Conservation (phyloP, 306 rosid species). For the Cercis canadensis region DNA sequence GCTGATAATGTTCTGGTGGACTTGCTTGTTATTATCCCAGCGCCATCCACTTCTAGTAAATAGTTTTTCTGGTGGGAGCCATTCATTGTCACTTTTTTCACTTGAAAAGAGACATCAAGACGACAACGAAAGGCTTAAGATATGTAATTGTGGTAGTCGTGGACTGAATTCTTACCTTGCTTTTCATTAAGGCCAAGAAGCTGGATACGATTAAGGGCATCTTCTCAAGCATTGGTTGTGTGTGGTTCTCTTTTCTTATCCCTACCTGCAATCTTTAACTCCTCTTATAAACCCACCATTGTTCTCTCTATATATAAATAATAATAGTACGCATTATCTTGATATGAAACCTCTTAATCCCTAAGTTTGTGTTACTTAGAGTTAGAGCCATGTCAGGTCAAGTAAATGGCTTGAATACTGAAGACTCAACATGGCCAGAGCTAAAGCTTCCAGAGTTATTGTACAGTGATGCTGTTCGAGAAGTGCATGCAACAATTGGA, state of each 20-base stretch:
- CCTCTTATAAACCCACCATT: background rate
- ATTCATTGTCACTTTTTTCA: conserved; percentile 38
- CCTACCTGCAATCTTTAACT: conserved; percentile 36
- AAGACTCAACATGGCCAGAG: conserved; percentile 64
- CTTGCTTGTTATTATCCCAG: too few relatives aligned
- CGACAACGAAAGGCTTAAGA: conserved; percentile 35
- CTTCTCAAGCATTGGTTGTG: conserved; percentile 70
- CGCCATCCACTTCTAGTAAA: too few relatives aligned
- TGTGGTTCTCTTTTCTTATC: conserved; percentile 99
- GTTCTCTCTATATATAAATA: background rate
- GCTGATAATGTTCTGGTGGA: too few relatives aligned
- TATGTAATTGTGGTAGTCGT: conserved; percentile 67
- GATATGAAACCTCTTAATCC: conserved; percentile 43
- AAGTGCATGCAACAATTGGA: conserved; percentile 75
- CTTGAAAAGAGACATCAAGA: conserved; percentile 36
- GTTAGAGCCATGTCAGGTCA: conserved; percentile 63
- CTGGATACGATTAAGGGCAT: conserved; percentile 52
- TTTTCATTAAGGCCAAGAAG: conserved; percentile 57
- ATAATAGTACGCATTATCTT: conserved; percentile 62
- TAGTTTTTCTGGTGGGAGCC: conserved; percentile 53
- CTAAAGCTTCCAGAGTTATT: conserved; percentile 78
- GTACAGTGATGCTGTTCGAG: conserved; percentile 57
- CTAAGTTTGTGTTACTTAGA: conserved; percentile 29
- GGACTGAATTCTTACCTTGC: conserved; percentile 67
- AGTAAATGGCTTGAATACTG: conserved; percentile 54